Percentiles rank a stretch among this genome's conserved stretches.
phyloP scores from a whole-genome alignment of 257 asterid species.

The Striga asiatica region DNA sequence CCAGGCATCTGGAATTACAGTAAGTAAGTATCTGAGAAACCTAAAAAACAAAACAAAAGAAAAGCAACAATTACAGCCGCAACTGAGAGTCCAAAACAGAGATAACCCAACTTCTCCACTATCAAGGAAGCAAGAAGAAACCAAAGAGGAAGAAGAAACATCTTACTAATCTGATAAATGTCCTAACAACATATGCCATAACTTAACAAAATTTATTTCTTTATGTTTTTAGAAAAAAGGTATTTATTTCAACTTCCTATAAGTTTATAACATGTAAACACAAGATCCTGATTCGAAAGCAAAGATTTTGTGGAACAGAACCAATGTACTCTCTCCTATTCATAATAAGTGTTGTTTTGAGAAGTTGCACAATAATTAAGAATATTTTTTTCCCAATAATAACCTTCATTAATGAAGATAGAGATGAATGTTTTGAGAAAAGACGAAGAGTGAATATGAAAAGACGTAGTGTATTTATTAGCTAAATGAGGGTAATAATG shows the following conservation, averaged over 20 bases:
- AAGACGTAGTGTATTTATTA: too few relatives aligned
- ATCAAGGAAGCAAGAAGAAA: not conserved
- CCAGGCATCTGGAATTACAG: conserved; percentile 77
- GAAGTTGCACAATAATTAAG: too few relatives aligned
- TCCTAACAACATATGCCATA: not conserved
- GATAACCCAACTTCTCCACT: not conserved
- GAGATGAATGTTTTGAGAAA: too few relatives aligned
- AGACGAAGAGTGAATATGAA: too few relatives aligned
- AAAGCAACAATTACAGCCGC: conserved; percentile 13
- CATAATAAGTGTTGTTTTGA: too few relatives aligned
- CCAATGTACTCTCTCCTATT: too few relatives aligned
- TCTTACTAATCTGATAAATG: not conserved
- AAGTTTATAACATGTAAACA: not conserved
- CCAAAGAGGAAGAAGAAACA: not conserved
- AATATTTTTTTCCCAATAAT: too few relatives aligned
- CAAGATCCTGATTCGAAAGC: not conserved
- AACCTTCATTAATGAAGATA: too few relatives aligned
- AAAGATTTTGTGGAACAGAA: too few relatives aligned
- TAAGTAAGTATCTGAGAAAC: conserved; percentile 81
- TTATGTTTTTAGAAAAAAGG: not conserved
- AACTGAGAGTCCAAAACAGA: not conserved
- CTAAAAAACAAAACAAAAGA: conserved; percentile 64
- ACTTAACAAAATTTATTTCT: too few relatives aligned
- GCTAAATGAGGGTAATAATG: too few relatives aligned
- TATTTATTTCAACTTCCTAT: not conserved